Base-by-base conservation (phyloP, 306 rosid genomes). In the Vigna unguiculata region DNA sequence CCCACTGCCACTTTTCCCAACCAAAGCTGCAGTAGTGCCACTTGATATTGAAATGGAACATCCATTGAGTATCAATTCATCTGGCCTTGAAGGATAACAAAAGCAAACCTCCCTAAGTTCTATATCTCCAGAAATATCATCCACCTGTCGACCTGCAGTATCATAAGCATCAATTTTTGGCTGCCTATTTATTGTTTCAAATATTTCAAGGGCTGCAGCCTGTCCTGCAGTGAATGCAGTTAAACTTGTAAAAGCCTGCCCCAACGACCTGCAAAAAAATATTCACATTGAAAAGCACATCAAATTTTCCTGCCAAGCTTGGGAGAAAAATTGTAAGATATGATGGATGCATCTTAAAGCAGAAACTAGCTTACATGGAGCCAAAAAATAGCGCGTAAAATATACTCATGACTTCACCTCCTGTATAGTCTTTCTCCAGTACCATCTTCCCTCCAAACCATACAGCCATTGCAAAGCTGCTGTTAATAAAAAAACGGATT, bases 1-100 rank as follows among this genome's bases (percentile, higher is more conserved):
- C 3, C 98, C 98, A 83, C 95, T 89, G 36, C 96, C 95, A 49
- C 96, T 93, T 69, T 91, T 85, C 30, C 97, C 97, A 21, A 93
- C 98, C 83, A 91, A 81, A 75, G 98, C 96, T 30, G 81, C 75
- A 32, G 93, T 89, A 38, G 82, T 83, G 16, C 97, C 97, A 24
- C 91, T 87, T 16, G 92, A 80, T 74, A 93, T 87, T 66, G 83
- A 83, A 36, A 93, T 74, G 6, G 88, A 86, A 82, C 90, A 89
- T 55, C 89, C 89, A 25, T 48, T 74, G 58, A 93, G 84, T 79
- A 90, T 86, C 36, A 62, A 36, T 79, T 85, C 92, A 21, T 85
- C 84, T 3, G 91, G 90, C 78, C 97, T 87, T 43, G 93, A 60
- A 68, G 97, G 94, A 82, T 93, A 93, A 78, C 89, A 77, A 76